Base-by-base conservation (phyloP, 805 yeast genomes). In the Myxozyma neglecta region DNA sequence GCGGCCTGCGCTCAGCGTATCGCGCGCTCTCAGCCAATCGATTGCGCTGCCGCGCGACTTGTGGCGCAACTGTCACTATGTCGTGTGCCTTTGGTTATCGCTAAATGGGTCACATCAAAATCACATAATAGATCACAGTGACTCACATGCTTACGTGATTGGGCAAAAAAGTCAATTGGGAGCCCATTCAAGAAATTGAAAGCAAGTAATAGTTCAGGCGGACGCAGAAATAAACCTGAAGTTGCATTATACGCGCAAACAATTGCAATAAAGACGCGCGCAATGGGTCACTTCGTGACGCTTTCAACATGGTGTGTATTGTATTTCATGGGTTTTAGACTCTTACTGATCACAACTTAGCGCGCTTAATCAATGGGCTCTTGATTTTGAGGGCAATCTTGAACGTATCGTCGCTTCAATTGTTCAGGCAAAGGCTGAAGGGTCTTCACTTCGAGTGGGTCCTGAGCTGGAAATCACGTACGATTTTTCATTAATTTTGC, bases 281-380 rank as follows among this genome's bases (percentile, higher is more conserved):
- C 55, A 40, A 65, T 65, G 68, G 68, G 66, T 29, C 68, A 60
- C 20, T 57, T 51, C 24, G 63, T 63, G 29, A 65, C 68, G 35
- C 49, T 65, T 14, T 55, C 68, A 8, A 60, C 68, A 6, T 65
- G 68, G 68, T 65, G 53, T 39, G 20, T 34, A 10, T 20, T 37
- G 13, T 18, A 16, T 11, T 16, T 34, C 24, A n/a, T 45, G 49
- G 18, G 16, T 16, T 43, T n/a, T 16, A 45, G 39, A 32, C 29
- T 14, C n/a, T 18, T n/a, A 29, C 56, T 47, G 35, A 36, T n/a
- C 32, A 6, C 20, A 20, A 11, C 7, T 24, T 34, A 67, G 69
- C 76, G 90, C 92, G 70, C 80, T 94, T 66, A 94, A 94, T 77
- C 99, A 94, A 81, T 94, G 99, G 99, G 97, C 99, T 0, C 80